Conservation (phyloP, 331 rosid genomes). For the Dryas integrifolia region DNA sequence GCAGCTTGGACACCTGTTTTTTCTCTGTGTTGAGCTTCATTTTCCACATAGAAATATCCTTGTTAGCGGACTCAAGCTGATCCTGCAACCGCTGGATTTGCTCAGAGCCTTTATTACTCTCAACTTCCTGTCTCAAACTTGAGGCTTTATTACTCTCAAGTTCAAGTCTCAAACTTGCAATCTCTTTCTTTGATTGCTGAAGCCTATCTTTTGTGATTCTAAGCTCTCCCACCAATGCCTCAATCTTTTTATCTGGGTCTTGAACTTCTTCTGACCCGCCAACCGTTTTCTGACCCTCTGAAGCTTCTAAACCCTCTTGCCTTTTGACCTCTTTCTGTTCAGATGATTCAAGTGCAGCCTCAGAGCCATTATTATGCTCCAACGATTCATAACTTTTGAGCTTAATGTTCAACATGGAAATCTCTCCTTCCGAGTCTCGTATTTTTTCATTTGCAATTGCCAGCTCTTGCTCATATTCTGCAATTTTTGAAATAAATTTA, state of each 20-base stretch:
- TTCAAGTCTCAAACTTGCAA: slow-evolving; percentile 52
- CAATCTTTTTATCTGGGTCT: slow-evolving; percentile 35
- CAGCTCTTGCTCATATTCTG: slow-evolving; percentile 55
- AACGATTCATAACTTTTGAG: slow-evolving; percentile 35
- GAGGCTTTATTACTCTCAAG: slow-evolving; percentile 48
- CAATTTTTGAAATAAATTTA: slow-evolving; percentile 41
- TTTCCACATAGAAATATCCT: slow-evolving; percentile 60
- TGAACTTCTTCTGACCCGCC: slow-evolving; percentile 27
- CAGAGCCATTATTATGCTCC: slow-evolving; percentile 22
- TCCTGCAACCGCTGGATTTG: slow-evolving; percentile 51
- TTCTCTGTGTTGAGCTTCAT: slow-evolving; percentile 65
- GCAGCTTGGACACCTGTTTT: slow-evolving; percentile 78
- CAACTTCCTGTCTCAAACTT: slow-evolving; percentile 41
- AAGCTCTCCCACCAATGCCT: slow-evolving; percentile 50
- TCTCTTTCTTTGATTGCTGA: slow-evolving; percentile 51
- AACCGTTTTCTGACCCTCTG: slow-evolving; percentile 31
- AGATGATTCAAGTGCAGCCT: slow-evolving; percentile 28
- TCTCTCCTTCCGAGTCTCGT: slow-evolving; percentile 49
- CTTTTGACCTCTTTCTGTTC: slow-evolving; percentile 23
- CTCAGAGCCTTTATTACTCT: slow-evolving; percentile 50
- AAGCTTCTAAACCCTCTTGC: slow-evolving; percentile 19
- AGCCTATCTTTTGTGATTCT: slow-evolving; percentile 54
- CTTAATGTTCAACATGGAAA: slow-evolving; percentile 44
- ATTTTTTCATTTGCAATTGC: slow-evolving; percentile 54
- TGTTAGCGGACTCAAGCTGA: slow-evolving; percentile 59